Evolutionary conservation across 768 basidiomycete species (phyloP).

Genomic region (Tylopilus plumbeoviolaceoides): DNA sequence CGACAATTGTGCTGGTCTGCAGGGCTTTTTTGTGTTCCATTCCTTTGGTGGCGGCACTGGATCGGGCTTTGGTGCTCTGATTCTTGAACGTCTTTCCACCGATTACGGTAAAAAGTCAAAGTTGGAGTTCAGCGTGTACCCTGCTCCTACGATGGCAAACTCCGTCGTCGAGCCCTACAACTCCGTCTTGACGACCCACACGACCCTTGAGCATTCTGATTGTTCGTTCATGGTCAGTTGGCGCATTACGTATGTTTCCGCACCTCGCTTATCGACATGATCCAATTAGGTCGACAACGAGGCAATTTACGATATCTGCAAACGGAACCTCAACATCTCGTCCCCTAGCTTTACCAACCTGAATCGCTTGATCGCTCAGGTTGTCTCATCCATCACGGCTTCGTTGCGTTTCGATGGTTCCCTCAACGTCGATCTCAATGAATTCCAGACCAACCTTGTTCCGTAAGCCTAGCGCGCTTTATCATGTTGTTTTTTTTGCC

Average conservation of each 20-base stretch:
- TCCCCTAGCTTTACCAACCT: constrained; percentile 93
- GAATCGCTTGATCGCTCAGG: constrained; percentile 96
- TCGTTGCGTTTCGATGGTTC: constrained; percentile 70
- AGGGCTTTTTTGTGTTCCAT: constrained; percentile 99
- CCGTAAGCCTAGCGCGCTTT: constrained; percentile 55
- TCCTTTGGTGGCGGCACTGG: constrained; percentile 99
- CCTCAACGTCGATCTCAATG: constrained; percentile 77
- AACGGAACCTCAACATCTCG: constrained; percentile 82
- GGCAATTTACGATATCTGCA: constrained; percentile 75
- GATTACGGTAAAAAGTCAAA: constrained; percentile 99
- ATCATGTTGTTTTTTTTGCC: neutral
- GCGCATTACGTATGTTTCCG: constrained; percentile 5
- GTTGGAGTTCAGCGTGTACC: constrained; percentile 97
- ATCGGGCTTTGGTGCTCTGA: constrained; percentile 94
- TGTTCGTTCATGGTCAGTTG: constrained; percentile 93
- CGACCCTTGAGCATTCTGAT: constrained; percentile 97
- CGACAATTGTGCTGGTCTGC: constrained; percentile 94
- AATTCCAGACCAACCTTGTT: constrained; percentile 99
- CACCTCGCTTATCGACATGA: constrained; percentile 2
- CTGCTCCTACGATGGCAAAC: constrained; percentile 87
- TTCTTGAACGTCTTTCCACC: constrained; percentile 91
- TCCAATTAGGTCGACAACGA: constrained; percentile 69
- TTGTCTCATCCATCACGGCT: constrained; percentile 96
- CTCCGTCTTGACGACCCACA: constrained; percentile 94
- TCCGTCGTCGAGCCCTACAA: constrained; percentile 99